Percentiles rank a stretch among this genome's conserved stretches.
phyloP scores from a whole-genome alignment of 2,329 filamentous ascomycete species.

The Stenocarpella maydis region DNA sequence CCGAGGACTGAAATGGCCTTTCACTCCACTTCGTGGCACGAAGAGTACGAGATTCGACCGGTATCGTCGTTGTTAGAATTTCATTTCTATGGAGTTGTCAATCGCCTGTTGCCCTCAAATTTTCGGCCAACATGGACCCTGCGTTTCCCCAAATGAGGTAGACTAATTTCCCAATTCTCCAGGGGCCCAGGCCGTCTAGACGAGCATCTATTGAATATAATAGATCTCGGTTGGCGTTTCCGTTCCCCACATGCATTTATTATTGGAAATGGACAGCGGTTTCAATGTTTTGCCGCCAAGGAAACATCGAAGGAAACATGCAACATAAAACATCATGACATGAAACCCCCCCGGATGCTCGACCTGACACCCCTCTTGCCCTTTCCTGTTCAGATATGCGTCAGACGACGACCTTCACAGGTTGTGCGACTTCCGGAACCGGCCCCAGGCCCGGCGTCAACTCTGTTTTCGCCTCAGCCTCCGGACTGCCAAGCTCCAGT shows the following conservation, averaged over 20 bases:
- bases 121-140: not conserved
- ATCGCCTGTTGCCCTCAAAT: not conserved
- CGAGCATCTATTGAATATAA: not conserved
- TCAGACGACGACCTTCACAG: not conserved
- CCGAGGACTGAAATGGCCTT: not conserved
- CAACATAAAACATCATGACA: too few relatives aligned
- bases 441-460: slow-evolving; percentile 64
- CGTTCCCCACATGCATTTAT: not conserved
- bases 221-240: not conserved
- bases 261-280: not conserved
- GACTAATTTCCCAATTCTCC: not conserved
- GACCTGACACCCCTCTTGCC: not conserved
- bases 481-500: slow-evolving; percentile 85
- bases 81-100: not conserved
- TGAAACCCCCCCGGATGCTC: not conserved
- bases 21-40: not conserved
- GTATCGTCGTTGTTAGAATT: too few relatives aligned
- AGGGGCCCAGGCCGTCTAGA: not conserved
- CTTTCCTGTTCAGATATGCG: not conserved
- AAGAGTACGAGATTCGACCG: not conserved
- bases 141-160: not conserved
- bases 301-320: too few relatives aligned
- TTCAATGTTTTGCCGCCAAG: too few relatives aligned
- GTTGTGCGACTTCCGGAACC: slow-evolving; percentile 38
- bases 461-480: slow-evolving; percentile 75